Conservation (phyloP, 176 grass and related monocot species). For the Carex pumila region DNA sequence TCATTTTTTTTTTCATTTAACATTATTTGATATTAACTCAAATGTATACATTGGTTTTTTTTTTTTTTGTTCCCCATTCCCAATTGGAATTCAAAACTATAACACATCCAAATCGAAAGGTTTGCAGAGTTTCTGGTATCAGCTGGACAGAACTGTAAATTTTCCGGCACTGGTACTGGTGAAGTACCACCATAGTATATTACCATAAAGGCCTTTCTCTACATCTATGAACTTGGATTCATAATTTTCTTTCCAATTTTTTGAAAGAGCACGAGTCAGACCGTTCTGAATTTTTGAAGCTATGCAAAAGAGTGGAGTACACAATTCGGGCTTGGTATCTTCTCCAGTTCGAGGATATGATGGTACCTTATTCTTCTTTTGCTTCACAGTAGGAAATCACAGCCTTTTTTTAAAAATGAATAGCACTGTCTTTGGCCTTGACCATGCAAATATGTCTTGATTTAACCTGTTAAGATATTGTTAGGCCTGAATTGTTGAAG, state of each 20-base stretch:
- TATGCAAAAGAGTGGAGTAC: slow-evolving; percentile 89
- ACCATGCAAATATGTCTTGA: neutral
- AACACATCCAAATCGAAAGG: neutral
- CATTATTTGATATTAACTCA: neutral
- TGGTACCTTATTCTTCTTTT: slow-evolving; percentile 40
- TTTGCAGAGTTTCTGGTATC: neutral
- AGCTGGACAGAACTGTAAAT: neutral
- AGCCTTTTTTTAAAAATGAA: neutral
- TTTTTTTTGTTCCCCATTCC: neutral
- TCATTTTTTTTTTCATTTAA: neutral
- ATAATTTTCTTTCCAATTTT: neutral
- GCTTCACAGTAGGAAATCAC: neutral
- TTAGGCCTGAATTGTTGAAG: neutral
- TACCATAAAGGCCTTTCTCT: neutral
- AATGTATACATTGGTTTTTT: neutral
- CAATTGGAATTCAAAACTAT: neutral
- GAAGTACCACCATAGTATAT: neutral
- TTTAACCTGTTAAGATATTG: neutral
- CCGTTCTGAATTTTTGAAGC: slow-evolving; percentile 72
- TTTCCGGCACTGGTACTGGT: neutral
- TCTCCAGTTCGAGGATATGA: slow-evolving; percentile 97
- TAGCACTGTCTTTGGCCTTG: neutral
- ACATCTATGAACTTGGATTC: neutral
- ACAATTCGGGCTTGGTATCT: slow-evolving; percentile 90
- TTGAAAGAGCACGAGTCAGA: slow-evolving; percentile 60